phyloP scores from a whole-genome alignment of 768 basidiomycete genomes.

The Russula sp. region DNA sequence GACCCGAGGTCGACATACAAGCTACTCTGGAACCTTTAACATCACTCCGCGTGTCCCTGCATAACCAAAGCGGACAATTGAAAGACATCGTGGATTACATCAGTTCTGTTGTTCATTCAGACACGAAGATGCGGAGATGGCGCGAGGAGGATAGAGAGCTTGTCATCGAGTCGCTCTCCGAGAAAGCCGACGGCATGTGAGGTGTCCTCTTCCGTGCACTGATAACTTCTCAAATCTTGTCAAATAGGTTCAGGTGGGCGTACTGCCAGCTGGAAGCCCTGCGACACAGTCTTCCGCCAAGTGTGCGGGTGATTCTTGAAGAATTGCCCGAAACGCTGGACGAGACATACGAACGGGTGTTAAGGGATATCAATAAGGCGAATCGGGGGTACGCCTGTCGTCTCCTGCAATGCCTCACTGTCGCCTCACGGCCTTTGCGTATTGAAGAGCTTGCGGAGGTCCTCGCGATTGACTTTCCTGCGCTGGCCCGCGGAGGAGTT shows the following conservation, averaged over 20 bases:
- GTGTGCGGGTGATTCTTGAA: constrained; percentile 5
- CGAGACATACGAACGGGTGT: constrained; percentile 9
- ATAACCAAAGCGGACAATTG: background rate
- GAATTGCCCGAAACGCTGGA: constrained; percentile 5
- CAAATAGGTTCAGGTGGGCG: background rate
- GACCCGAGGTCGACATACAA: background rate
- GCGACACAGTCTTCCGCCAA: background rate
- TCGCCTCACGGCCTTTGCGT: background rate
- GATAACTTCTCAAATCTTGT: background rate
- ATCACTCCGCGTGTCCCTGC: background rate
- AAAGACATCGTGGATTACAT: background rate
- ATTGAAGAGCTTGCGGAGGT: constrained; percentile 17
- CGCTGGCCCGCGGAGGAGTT: background rate
- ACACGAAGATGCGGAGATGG: background rate
- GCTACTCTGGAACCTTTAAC: background rate
- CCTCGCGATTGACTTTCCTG: constrained; percentile 18
- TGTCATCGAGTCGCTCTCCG: background rate
- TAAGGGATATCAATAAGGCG: background rate
- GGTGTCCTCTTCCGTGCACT: background rate
- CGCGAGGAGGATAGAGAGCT: background rate
- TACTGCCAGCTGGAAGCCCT: background rate
- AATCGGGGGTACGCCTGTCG: constrained; percentile 10
- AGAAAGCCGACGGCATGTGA: background rate
- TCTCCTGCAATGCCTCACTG: constrained; percentile 19
- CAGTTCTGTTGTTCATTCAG: background rate